Percentiles rank a stretch among this genome's conserved stretches.
Evolutionary conservation across 2,329 filamentous ascomycete genomes (phyloP).

Genomic region (Fusarium sp.): DNA sequence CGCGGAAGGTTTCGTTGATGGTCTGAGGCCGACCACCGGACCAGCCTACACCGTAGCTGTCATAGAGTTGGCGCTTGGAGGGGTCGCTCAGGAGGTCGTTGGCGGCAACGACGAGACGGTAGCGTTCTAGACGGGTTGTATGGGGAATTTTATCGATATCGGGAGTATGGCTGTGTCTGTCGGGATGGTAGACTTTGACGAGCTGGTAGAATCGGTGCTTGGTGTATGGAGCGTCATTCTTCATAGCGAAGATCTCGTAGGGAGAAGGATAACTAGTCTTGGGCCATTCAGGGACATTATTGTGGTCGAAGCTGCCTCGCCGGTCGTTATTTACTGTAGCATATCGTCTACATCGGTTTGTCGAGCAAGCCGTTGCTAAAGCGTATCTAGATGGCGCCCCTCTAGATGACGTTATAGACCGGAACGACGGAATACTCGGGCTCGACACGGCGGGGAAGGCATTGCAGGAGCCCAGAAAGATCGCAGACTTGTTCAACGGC

Average conservation of each 20-base stretch:
- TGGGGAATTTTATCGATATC: conserved; percentile 54
- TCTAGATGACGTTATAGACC: conserved; percentile 43
- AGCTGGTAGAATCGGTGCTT: conserved; percentile 89
- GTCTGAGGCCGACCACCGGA: conserved; percentile 66
- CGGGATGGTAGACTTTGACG: conserved; percentile 96
- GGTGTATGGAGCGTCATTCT: conserved; percentile 74
- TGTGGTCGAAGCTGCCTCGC: conserved; percentile 8
- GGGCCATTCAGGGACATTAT: conserved; percentile 58
- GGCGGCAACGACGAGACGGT: conserved; percentile 86
- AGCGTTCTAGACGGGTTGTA: conserved; percentile 81
- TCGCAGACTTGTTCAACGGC: conserved; percentile 37
- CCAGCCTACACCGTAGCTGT: conserved; percentile 86
- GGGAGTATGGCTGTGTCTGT: conserved; percentile 62
- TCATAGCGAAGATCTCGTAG: conserved; percentile 83
- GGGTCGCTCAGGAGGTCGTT: conserved; percentile 90
- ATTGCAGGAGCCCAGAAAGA: conserved; percentile 39
- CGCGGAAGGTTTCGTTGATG: conserved; percentile 51
- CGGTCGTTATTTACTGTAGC: conserved; percentile 35
- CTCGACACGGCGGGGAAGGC: conserved; percentile 29
- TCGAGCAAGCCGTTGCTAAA: conserved; percentile 6
- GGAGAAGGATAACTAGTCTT: conserved; percentile 72
- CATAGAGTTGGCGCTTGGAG: conserved; percentile 81
- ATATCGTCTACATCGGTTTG: conserved; percentile 32
- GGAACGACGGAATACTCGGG: conserved; percentile 17
- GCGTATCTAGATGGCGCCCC: conserved; percentile 20